A percentile compares a stretch with the other conserved stretches of the same genome.
phyloP scores from a whole-genome alignment of 2,329 filamentous ascomycete genomes.

The Arthroderma uncinatum region DNA sequence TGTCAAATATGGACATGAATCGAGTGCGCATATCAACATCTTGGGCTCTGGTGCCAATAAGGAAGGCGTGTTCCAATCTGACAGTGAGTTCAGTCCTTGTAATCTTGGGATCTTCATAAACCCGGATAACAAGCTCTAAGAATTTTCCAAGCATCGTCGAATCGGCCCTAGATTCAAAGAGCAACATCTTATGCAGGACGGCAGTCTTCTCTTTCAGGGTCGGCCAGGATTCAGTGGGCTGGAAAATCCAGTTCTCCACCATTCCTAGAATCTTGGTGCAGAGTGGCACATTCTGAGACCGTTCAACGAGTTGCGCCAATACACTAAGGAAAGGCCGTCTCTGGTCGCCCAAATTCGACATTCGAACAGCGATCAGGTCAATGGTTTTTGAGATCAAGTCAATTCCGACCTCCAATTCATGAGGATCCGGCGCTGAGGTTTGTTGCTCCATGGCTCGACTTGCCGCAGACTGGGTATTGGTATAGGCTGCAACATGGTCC shows the following conservation, averaged over 20 bases:
- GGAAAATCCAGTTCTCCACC: conserved; percentile 94
- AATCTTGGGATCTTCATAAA: conserved; percentile 96
- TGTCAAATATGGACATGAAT: conserved; percentile 94
- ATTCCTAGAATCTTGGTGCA: conserved; percentile 89
- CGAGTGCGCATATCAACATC: conserved; percentile 95
- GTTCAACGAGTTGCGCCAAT: conserved; percentile 86
- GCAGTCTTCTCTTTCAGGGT: conserved; percentile 98
- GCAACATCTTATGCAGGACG: conserved; percentile 96
- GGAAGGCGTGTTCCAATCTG: conserved; percentile 92
- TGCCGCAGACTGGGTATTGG: conserved; percentile 39
- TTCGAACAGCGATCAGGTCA: conserved; percentile 79
- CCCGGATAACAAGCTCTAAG: conserved; percentile 87
- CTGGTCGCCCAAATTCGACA: conserved; percentile 85
- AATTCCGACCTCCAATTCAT: conserved; percentile 80
- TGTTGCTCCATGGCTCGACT: conserved; percentile 21
- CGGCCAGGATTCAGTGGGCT: conserved; percentile 86
- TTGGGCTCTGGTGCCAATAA: conserved; percentile 84
- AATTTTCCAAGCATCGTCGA: conserved; percentile 83
- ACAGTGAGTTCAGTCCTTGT: conserved; percentile 92
- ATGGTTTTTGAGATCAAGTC: conserved; percentile 90
- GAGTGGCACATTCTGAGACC: conserved; percentile 73
- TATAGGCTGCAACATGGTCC: conserved; percentile 73
- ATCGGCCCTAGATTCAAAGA: conserved; percentile 79
- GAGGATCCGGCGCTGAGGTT: conserved; percentile 42
- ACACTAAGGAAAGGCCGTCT: conserved; percentile 90